Base-by-base conservation (phyloP, 306 rosid genomes). In the Cicer pinnatifidum region DNA sequence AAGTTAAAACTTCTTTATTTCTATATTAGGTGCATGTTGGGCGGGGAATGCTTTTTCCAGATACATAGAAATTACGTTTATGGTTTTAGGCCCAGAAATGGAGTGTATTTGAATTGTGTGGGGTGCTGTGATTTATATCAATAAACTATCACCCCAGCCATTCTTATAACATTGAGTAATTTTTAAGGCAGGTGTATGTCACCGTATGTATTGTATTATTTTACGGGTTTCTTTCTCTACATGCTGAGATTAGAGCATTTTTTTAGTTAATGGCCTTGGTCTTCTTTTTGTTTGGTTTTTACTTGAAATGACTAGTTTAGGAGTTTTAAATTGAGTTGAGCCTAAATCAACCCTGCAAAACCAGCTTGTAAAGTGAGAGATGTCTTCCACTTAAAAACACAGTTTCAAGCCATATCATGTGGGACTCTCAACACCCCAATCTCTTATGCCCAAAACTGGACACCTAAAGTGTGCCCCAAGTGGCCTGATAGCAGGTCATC, bases 1-100 rank as follows among this genome's bases (percentile, higher is more conserved):
- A 51, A 10, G 35, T 58, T 57, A 76, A 74, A 81, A 62, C 67
- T 72, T 43, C 44, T 56, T 28, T 59, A 63, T 46, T 59, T 35
- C 47, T 8, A 59, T 33, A 50, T 6, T 13, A 12, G 69, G 19
- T 45, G 60, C 38, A 59, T 45, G 12, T 60, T 73, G 44, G 41
- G 43, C 52, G 57, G 13, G 8, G 16, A 54, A 71, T 11, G 53
- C 16, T 56, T 54, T 11, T 57, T 57, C 43, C 9, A 72, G n/a
- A 43, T 3, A 58, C 54, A 57, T 23, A 2, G 50, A n/a, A 72
- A 58, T 65, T 38, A 46, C 57, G 23, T 66, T 64, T 37, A 72
- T 44, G 9, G 43, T 33, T 64, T 35, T 13, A 12, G 38, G 9
- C 15, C 47, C 40, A 23, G 28, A 11, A 74, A 63, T 19, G 35